Evolutionary conservation across 805 yeast species (phyloP), one percentile per base, ranked within the genome.

Genomic region (Candida piceae): DNA sequence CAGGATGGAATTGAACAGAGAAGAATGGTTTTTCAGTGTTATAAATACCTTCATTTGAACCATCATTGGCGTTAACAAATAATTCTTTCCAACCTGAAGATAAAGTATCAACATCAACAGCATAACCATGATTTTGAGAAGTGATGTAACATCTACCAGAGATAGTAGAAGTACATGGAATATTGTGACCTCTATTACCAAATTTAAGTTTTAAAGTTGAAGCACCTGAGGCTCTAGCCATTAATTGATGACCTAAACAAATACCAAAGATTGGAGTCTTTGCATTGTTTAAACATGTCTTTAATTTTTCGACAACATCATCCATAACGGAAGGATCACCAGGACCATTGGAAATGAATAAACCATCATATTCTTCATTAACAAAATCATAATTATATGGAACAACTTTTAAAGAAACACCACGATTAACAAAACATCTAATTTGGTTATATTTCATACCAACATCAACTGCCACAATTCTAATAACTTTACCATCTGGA

Each of bases 1-100:
- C 99, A 18, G 99, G 99, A 63, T 93, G 99, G 75, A 93, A 90
- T 72, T 93, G 99, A 33, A 93, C 97, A 12, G 98, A 93, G 74
- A 93, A 93, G 61, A 72, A 83, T 27, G 99, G 98, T 63, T 83
- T 73, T 48, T 78, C 71, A 29, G 81, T 74, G 67, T 90, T 86
- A 70, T 87, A 90, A 46, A 93, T 87, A 80, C 99, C 99, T 72
- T 93, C 99, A 64, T 93, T 93, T 26, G 97, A 88, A 38, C 89
- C 90, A 66, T 93, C 99, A 60, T 93, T 93, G 43, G 97, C 86
- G 58, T 93, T 93, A 32, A 87, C 89, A 55, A 93, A 93, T 54
- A 90, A 76, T 65, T 90, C 96, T 62, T 85, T 78, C 97, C 97
- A 93, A 45, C 86, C 94, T 7, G 64, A 42, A 11, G 78, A 53